Percentiles rank a stretch among this genome's conserved stretches.
Conservation (phyloP, 352 stramenopile genomes). For the Peronosclerospora sorghi region DNA sequence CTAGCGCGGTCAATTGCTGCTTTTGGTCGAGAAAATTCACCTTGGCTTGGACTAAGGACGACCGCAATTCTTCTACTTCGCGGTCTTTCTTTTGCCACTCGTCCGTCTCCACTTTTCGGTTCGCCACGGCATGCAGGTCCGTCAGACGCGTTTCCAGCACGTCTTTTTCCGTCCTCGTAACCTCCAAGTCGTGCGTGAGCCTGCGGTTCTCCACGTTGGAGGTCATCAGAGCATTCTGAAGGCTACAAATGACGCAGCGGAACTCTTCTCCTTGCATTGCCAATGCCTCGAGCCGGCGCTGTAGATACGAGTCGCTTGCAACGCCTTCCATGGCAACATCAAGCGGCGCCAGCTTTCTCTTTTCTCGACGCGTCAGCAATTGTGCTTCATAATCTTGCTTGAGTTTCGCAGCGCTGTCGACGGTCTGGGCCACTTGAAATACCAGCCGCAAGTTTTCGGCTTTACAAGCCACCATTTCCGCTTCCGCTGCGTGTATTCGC, state of each 20-base stretch:
- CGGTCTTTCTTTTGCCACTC: slow-evolving; percentile 34
- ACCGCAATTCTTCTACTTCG: slow-evolving; percentile 42
- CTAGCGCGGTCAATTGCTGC: slow-evolving; percentile 36
- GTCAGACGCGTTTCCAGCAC: slow-evolving; percentile 46
- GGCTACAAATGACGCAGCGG: slow-evolving; percentile 11
- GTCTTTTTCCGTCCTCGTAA: slow-evolving; percentile 47
- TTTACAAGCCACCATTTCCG: slow-evolving; percentile 48
- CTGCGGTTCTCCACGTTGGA: slow-evolving; percentile 18
- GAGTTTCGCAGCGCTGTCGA: slow-evolving; percentile 43
- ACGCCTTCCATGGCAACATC: too few relatives aligned
- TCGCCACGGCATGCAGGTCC: slow-evolving; percentile 24
- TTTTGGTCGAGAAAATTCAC: slow-evolving; percentile 45
- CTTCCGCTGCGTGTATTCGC: slow-evolving; percentile 25
- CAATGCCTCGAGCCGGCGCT: slow-evolving; percentile 16
- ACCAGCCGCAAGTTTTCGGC: slow-evolving; percentile 66
- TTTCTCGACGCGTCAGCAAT: slow-evolving; percentile 21
- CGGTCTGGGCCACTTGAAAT: slow-evolving; percentile 62
- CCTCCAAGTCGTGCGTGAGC: slow-evolving; percentile 26
- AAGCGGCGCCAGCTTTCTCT: slow-evolving; percentile 20
- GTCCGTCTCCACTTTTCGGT: slow-evolving; percentile 29
- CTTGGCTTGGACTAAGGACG: slow-evolving; percentile 48
- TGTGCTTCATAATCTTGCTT: slow-evolving; percentile 50
- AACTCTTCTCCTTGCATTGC: slow-evolving; percentile 33
- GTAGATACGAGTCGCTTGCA: slow-evolving; percentile 13
- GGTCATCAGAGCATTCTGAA: slow-evolving; percentile 11